A percentile compares a stretch with the other conserved stretches of the same genome.
Evolutionary conservation across 1,139 yeast genomes (phyloP).

Genomic region (Taphrina deformans): DNA sequence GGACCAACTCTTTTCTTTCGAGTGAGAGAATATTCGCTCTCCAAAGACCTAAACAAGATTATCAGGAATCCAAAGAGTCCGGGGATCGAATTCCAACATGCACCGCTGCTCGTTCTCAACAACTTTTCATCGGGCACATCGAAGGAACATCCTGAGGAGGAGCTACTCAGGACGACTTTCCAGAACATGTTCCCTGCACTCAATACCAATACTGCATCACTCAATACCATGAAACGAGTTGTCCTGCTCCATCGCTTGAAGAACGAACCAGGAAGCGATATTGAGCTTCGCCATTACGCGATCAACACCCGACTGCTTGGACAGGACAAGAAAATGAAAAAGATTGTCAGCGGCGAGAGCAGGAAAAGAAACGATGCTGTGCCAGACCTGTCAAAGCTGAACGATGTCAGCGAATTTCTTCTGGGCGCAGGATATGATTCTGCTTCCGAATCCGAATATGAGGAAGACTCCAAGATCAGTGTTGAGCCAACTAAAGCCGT

Average conservation of each 20-base stretch:
- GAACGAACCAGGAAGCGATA: constrained; percentile 64
- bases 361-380: constrained; percentile 55
- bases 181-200: constrained; percentile 96
- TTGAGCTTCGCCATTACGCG: constrained; percentile 86
- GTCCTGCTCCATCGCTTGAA: constrained; percentile 65
- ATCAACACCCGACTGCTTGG: constrained; percentile 87
- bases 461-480: constrained; percentile 81
- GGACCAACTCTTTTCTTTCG: constrained; percentile 92
- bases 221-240: constrained; percentile 76
- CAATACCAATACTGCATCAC: constrained; percentile 72
- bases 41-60: constrained; percentile 74
- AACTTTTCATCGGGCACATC: constrained; percentile 40
- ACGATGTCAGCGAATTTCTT: constrained; percentile 79
- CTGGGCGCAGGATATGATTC: constrained; percentile 75
- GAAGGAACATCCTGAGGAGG: constrained; percentile 51
- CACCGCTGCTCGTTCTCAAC: constrained; percentile 75
- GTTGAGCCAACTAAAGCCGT: constrained; percentile 51
- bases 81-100: constrained; percentile 63
- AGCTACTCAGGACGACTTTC: constrained; percentile 80
- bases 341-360: constrained; percentile 53
- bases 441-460: constrained; percentile 91
- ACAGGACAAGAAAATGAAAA: constrained; percentile 75
- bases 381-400: constrained; percentile 68
- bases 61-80: constrained; percentile 70
- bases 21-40: constrained; percentile 72